Evolutionary conservation across 192 early-diverging fungal genomes (phyloP), one percentile per base, ranked within the genome.

Genomic region (Coemansia sp.): DNA sequence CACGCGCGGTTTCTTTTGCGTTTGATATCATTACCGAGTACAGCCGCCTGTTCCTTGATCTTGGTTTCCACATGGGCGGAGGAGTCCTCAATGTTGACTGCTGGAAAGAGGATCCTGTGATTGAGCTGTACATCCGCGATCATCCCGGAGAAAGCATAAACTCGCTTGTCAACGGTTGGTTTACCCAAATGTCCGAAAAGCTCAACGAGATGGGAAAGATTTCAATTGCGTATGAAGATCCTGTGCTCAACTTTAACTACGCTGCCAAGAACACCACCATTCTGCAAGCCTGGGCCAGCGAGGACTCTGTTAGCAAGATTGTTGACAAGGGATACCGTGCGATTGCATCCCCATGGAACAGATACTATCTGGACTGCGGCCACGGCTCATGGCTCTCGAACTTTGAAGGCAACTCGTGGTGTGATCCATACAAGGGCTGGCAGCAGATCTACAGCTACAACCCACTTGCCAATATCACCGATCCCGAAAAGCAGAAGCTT

Each of bases 341-440:
- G 4, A 67, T 89, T 60, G 83, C 85, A 41, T 71, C 75, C 15
- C 81, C 83, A 1, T 78, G 69, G 54, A 85, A 83, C 55, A 85
- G 80, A 59, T 87, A 86, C 61, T 83, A 87, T 39, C 71, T 89
- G 55, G 88, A 91, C 70, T 91, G 88, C 62, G 87, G 88, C 0
- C 83, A 84, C 53, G 88, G 88, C 34, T 84, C 78, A 44, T 91
- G 88, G 89, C 73, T 89, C 37, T 71, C 81, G 25, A 85, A 87
- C 57, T 84, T 83, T 62, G 67, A 73, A 12, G 84, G 84, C 50
- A 69, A 62, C 37, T 87, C 85, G 41, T 90, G 89, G 87, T 90
- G 89, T 62, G 78, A 71, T 39, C 84, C 86, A 12, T 87, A 79
- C 79, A 86, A 86, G 78, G 67, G 81, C 40, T 89, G 87, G 89